Evolutionary conservation across 1,284 basidiomycete genomes (phyloP), one percentile per base, ranked within the genome.

Genomic region (Cutaneotrichosporon cavernicola): DNA sequence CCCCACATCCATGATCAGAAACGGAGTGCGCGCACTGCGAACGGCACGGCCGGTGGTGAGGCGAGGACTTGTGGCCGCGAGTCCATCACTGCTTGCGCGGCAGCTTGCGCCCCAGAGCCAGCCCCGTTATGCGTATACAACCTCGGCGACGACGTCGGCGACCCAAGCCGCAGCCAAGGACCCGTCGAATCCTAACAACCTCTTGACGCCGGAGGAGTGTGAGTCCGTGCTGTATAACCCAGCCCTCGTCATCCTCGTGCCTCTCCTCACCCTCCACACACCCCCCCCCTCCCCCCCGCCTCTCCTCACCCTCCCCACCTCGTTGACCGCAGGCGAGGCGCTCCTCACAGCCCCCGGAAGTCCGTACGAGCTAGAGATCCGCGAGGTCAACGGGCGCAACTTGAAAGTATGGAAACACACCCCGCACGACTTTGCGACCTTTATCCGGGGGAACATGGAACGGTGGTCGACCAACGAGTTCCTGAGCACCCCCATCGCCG

Each of bases 391-490:
- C 36, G 60, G 60, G 22, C 46, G 47, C 22, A 22, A 34, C 26
- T 32, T 50, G 26, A 36, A 46, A 11, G 55, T 55, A 16, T 62
- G 60, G 60, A 51, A 49, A 46, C 53, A 56, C 52, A 40, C 38
- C 7, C 52, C 46, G 21, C 52, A 26, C 30, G 51, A 51, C 18
- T 60, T 60, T 36, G 36, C 36, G 4, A 26, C 16, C 26, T 34
- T 56, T 36, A 56, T 56, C 43, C n/a, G 32, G 14, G 36, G 14
- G 26, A 18, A 16, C 2, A 52, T 56, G 50, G 36, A 22, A 21
- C 65, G 57, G 32, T 75, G 73, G 52, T 26, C 66, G 14, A 63
- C 66, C 21, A 64, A 72, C 22, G 57, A 56, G 47, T 73, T 77
- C 71, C 59, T 78, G 47, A 52, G 57, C 50, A 60, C 63, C 60